Evolutionary conservation across 2,329 filamentous ascomycete species (phyloP), one percentile per base, ranked within the genome.

Genomic region (Dryadomyces quercus-mongolicae): DNA sequence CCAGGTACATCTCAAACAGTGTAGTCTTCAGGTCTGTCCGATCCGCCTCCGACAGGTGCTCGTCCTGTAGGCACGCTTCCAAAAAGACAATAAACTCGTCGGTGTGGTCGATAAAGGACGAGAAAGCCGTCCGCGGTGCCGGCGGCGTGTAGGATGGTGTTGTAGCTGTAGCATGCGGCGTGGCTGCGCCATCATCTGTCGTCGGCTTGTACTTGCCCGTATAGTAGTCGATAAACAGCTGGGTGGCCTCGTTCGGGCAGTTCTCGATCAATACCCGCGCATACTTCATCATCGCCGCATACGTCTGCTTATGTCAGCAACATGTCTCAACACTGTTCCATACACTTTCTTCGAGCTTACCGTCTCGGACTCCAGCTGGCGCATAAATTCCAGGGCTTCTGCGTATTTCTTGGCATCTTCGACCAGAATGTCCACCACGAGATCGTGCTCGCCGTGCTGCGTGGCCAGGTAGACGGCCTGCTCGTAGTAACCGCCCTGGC

Each of bases 1-100:
- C 87, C 9, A 98, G 74, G 65, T 97, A 98, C 86, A 98, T 97
- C 68, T 98, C 94, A 64, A 98, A 97, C 15, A 98, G 69, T 0
- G 94, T 96, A 0, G 92, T 97, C 64, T 93, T 93, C 16, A 98
- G 76, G 66, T 98, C 94, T 1, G 85, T 80, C 59, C 83, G 86
- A 65, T 96, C 87, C 9, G 82, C 77, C 40, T 86, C 76, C 20
- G 81, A 82, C n/a, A 95, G 69, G 21, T 79, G 77, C 20, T 82
- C 74, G 34, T 90, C 84, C 51, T 83, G 73, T 5, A 95, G 78
- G 57, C 92, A 91, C 5, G 90, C 89, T 68, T 98, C 92, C 0
- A 98, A 75, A 65, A 98, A 98, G 16, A 82, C 74, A 58, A 97
- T 92, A 62, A 98, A 97, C 63, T 96, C 84, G 55, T 91, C 81